Evolutionary conservation across 2,329 filamentous ascomycete species (phyloP), one percentile per base, ranked within the genome.

Genomic region (Microcera coccophila): DNA sequence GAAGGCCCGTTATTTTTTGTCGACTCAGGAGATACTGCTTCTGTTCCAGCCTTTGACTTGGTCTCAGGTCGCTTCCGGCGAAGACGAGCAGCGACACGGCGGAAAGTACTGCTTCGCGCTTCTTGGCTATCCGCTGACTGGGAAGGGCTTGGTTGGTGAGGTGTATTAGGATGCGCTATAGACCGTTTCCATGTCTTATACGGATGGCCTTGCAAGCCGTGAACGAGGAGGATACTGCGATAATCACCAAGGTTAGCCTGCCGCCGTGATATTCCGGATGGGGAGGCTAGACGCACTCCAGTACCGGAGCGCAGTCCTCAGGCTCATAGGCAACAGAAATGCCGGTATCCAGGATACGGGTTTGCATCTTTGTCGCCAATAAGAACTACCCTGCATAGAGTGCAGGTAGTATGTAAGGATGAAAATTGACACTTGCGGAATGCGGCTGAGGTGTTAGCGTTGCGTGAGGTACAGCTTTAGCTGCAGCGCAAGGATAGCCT

Each of bases 151-250:
- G 17, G 36, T 16, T 11, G 11, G 7, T 11, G 24, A 22, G 2
- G 4, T 8, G 22, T 7, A 7, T n/a, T 4, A 11, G 18, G 4
- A n/a, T 14, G 2, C n/a, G 14, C 7, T 2, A n/a, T 15, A 1
- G 12, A 14, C 3, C 15, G 10, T 14, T 28, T 35, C 48, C 47
- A 52, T 31, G 44, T 42, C n/a, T 48, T 46, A 3, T 46, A 46
- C 3, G 48, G 45, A 14, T 51, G 48, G 2, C 50, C 48, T 24
- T 47, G 20, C 3, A 49, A 28, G 3, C 48, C 48, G 35, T 49
- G 45, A 3, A 51, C 31, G 1, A 53, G 2, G 4, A 51, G 8
- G 9, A 53, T 51, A 16, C 45, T 51, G 22, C 22, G 28, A 42
- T 16, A 5, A 17, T 20, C 15, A 4, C 12, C 18, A 29, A 20